Percentiles rank a stretch among this genome's conserved stretches.
These are phyloP conservation scores for Allomyces javanicus DNA, from an alignment of 192 early-diverging fungal species.

Conservation along the genomic window DNA sequence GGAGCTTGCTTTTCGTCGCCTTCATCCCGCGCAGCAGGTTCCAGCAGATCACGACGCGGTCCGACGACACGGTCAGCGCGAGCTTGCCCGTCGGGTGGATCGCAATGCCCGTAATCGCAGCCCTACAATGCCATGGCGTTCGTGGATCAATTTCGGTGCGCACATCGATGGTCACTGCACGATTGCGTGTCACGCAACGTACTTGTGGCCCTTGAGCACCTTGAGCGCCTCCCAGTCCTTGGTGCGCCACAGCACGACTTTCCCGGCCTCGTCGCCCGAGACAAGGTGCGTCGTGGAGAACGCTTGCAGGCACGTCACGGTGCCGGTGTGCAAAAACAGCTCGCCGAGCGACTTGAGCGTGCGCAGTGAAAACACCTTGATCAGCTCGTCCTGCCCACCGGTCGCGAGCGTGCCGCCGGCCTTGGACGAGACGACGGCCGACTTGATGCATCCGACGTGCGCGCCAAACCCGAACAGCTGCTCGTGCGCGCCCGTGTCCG, in stretches of 20 bases:
- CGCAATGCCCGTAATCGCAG: constrained; percentile 54
- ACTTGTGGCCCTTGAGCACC: constrained; percentile 59
- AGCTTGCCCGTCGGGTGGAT: constrained; percentile 93
- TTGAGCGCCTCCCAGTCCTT: constrained; percentile 95
- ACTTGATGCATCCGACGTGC: constrained; percentile 85
- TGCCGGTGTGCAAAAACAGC: constrained; percentile 76
- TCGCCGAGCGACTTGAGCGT: constrained; percentile 75
- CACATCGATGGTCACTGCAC: too few relatives aligned
- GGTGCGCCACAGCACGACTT: constrained; percentile 69
- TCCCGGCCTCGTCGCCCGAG: constrained; percentile 73
- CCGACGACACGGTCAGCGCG: constrained; percentile 58
- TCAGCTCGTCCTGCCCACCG: constrained; percentile 86
- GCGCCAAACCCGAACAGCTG: constrained; percentile 89
- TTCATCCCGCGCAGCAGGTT: constrained; percentile 54
- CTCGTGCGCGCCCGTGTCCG: constrained; percentile 24
- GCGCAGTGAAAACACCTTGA: constrained; percentile 77
- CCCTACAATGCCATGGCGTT: constrained; percentile 12
- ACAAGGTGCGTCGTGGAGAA: constrained; percentile 67
- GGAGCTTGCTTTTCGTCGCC: constrained; percentile 15
- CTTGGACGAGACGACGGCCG: constrained; percentile 32
- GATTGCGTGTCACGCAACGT: constrained; percentile 7
- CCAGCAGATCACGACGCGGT: constrained; percentile 52
- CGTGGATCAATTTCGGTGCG: too few relatives aligned
- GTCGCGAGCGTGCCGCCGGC: constrained; percentile 69
- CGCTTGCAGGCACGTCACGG: constrained; percentile 72